Conservation (phyloP, 768 basidiomycete species). For the Tricholoma sp. region DNA sequence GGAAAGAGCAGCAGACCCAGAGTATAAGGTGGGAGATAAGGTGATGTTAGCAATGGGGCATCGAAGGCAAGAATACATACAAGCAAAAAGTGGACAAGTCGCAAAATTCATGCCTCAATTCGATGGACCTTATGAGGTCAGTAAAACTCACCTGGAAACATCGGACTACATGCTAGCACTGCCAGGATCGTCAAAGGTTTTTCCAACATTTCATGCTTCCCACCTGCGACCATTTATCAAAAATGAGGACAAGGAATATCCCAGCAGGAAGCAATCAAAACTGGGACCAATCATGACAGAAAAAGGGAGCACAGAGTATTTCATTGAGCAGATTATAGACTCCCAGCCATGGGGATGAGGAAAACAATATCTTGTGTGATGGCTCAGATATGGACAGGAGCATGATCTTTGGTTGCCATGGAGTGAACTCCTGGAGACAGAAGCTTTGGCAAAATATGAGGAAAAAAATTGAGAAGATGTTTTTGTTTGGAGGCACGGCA, state of each 20-base stretch:
- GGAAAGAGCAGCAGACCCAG: neutral
- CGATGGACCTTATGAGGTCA: neutral
- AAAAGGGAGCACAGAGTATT: neutral
- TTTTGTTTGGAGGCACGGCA: no score
- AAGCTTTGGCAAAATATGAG: neutral
- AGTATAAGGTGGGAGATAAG: neutral
- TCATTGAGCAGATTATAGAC: neutral
- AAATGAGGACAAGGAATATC: neutral
- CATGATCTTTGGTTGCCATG: neutral
- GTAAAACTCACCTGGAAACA: neutral
- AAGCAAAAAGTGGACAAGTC: neutral
- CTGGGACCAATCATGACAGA: neutral
- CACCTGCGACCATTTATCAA: neutral
- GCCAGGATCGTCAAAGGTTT: neutral
- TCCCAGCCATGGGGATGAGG: neutral
- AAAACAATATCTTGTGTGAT: neutral
- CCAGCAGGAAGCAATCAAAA: no score
- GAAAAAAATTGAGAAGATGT: neutral
- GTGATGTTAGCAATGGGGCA: neutral
- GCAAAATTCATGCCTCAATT: neutral
- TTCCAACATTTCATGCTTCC: neutral
- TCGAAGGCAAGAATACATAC: neutral
- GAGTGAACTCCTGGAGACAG: neutral
- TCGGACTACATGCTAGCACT: neutral
- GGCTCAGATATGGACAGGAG: neutral